phyloP scores from a whole-genome alignment of 2,329 filamentous ascomycete species.

The Ascochyta pisi region DNA sequence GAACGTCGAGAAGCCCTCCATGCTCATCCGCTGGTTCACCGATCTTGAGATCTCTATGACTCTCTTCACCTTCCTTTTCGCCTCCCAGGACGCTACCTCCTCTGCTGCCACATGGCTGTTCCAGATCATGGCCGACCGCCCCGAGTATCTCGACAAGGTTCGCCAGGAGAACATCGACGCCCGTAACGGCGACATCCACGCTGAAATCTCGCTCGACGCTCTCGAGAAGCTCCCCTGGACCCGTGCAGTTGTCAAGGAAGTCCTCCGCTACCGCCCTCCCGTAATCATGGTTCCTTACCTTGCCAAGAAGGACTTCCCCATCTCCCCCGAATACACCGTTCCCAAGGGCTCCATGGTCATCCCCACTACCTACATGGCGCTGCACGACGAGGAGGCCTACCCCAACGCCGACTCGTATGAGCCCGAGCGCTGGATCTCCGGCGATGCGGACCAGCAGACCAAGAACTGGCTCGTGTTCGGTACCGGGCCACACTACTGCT shows the following conservation, averaged over 20 bases:
- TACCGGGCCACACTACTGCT: conserved; percentile 93
- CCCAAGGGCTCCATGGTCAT: conserved; percentile 96
- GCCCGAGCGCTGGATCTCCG: conserved; percentile 71
- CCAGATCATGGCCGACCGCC: conserved; percentile 90
- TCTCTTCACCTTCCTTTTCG: conserved; percentile 94
- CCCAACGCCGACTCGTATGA: conserved; percentile 76
- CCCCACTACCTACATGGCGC: conserved; percentile 86
- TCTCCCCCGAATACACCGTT: conserved; percentile 86
- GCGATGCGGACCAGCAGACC: conserved; percentile 85
- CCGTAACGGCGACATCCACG: conserved; percentile 76
- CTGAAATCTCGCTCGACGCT: conserved; percentile 78
- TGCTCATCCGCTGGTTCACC: conserved; percentile 83
- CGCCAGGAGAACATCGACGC: conserved; percentile 86
- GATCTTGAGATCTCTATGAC: conserved; percentile 94
- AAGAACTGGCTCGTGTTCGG: conserved; percentile 99
- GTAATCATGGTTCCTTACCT: conserved; percentile 97
- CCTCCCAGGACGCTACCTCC: conserved; percentile 95
- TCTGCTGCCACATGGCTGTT: conserved; percentile 95
- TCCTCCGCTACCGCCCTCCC: conserved; percentile 83
- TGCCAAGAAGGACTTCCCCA: conserved; percentile 93
- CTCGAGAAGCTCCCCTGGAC: conserved; percentile 91
- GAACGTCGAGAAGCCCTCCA: conserved; percentile 74
- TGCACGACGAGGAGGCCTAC: conserved; percentile 93
- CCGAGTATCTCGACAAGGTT: conserved; percentile 88
- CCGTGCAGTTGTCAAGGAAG: conserved; percentile 78